A percentile compares a stretch with the other conserved stretches of the same genome.
Evolutionary conservation across 495 filamentous ascomycete species (phyloP).

Genomic region (Trypethelium eluteriae): DNA sequence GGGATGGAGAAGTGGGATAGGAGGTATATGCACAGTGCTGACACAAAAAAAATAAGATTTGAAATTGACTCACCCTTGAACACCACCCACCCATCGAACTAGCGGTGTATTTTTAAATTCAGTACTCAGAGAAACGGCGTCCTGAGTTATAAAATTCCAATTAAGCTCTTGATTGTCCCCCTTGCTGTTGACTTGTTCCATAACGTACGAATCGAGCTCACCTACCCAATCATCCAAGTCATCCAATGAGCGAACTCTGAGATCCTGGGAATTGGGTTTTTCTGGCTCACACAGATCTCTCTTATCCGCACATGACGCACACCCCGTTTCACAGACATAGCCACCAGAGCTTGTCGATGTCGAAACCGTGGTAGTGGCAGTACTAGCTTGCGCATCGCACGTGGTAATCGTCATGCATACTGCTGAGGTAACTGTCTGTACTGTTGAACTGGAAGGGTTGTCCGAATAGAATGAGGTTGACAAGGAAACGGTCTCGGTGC

Average conservation of each 20-base stretch:
- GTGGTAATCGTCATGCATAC: not conserved
- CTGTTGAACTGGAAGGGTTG: conserved; percentile 1
- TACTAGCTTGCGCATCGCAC: not conserved
- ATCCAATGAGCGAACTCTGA: conserved; percentile 1
- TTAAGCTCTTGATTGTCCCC: not conserved
- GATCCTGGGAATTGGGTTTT: not conserved
- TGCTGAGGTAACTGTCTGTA: not conserved
- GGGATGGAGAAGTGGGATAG: not conserved
- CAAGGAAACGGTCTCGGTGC: not conserved
- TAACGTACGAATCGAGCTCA: not conserved
- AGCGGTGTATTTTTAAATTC: not conserved
- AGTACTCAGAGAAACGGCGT: conserved; percentile 1
- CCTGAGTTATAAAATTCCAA: not conserved
- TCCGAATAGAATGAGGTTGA: not conserved
- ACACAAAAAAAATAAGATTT: not conserved
- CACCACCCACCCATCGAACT: not conserved
- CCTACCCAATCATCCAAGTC: not conserved
- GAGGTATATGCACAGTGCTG: not conserved
- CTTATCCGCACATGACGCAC: not conserved
- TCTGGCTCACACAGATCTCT: not conserved
- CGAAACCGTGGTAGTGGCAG: not conserved
- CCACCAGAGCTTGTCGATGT: not conserved
- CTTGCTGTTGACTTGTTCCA: not conserved
- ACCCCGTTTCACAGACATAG: not conserved
- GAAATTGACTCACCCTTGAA: not conserved